Evolutionary conservation across 2,329 filamentous ascomycete genomes (phyloP).

Genomic region (Lasiodiplodia sp.): DNA sequence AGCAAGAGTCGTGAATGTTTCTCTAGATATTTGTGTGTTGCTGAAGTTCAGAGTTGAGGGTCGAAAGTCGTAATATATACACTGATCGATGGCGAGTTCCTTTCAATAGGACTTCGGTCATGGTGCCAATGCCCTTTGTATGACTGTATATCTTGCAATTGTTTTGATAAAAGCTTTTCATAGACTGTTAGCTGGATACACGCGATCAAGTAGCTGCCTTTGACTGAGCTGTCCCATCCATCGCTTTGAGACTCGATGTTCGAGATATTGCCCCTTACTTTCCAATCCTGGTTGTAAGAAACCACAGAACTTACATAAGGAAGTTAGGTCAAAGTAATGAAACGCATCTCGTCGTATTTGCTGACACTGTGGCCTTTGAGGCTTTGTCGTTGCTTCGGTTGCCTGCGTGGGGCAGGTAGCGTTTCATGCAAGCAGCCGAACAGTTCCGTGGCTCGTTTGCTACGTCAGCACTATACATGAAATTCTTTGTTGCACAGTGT

Average conservation of each 20-base stretch:
- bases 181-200: background rate
- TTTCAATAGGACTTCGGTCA: background rate
- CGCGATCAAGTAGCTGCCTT: background rate
- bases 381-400: background rate
- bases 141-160: background rate
- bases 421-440: background rate
- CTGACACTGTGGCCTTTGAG: background rate
- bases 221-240: background rate
- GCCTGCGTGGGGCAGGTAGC: background rate
- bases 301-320: background rate
- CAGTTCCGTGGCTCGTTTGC: background rate
- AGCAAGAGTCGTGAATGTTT: background rate
- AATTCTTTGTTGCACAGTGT: background rate
- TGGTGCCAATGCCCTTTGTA: background rate
- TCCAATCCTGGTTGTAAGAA: background rate
- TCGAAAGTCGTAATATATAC: background rate
- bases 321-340: background rate
- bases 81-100: background rate
- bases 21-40: fast-evolving
- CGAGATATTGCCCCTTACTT: too few relatives aligned
- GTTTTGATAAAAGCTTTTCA: background rate
- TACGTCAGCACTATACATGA: background rate
- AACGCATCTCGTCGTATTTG: background rate
- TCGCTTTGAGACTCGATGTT: too few relatives aligned
- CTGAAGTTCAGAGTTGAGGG: background rate